Evolutionary conservation across 805 yeast genomes (phyloP), one percentile per base, ranked within the genome.

Genomic region (Nakazawaea pomicola): DNA sequence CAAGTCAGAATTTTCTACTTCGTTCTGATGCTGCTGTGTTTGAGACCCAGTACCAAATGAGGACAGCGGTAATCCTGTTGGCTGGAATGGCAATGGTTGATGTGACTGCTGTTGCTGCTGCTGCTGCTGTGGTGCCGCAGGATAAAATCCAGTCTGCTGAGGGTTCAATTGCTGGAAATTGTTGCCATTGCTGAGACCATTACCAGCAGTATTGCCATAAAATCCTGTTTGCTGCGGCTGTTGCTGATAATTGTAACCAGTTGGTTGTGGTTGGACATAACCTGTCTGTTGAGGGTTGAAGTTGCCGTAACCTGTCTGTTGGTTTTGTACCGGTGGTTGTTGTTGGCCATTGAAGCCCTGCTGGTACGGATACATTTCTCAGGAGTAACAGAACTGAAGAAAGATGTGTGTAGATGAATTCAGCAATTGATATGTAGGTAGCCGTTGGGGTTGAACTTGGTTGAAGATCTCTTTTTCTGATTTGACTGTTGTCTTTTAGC

Each of bases 1-100:
- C 47, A 85, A 52, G 14, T 70, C 78, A 29, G 62, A 69, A 55
- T 80, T 78, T 51, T 76, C 77, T 15, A 67, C 65, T 29, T 64
- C 68, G 28, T 58, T 55, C 6, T 72, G 66, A 54, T 58, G 28
- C 57, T 29, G 36, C 18, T 46, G 49, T 16, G 43, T 49, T n/a
- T 44, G 57, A 11, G 42, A 48, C n/a, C 34, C 49, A 17, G 23
- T 40, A 7, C 40, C 41, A 20, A 29, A 33, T 14, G 41, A 43
- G 21, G 28, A 37, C 38, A 20, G 47, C 24, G 46, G 50, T 16
- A 43, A 38, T 29, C 45, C 49, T 23, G 41, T 45, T 14, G 48
- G 52, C 16, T 49, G 49, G 38, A 49, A 51, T 44, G 46, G 50
- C 41, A 50, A 5, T 48, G 48, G 37, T 40, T 53, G 24, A 24